These are phyloP conservation scores for Cutaneotrichosporon arboriforme DNA, from an alignment of 1,284 basidiomycete genomes.

Conservation along the genomic window DNA sequence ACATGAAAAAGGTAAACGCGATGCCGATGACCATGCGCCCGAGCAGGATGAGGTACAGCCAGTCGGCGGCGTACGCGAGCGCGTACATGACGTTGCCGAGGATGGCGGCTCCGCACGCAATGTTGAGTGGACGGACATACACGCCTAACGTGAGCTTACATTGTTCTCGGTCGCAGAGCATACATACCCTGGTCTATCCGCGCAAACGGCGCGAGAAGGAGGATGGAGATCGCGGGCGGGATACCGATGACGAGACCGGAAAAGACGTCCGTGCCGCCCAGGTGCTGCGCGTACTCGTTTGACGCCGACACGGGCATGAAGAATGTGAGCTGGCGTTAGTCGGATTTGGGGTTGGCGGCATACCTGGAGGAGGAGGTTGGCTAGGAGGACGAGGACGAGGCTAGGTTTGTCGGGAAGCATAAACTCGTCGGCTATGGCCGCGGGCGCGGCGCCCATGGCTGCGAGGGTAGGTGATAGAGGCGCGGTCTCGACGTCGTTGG, in stretches of 20 bases:
- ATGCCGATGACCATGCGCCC: conserved; percentile 7
- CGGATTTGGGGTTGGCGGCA: no score
- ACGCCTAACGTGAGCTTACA: neutral
- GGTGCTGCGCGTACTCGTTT: conserved; percentile 10
- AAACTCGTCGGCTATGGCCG: neutral
- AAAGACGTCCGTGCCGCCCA: conserved; percentile 7
- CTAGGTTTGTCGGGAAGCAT: conserved; percentile 1
- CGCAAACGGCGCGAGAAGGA: conserved; percentile 4
- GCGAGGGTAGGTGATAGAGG: no score
- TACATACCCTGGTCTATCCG: conserved; percentile 4
- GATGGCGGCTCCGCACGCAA: conserved; percentile 2
- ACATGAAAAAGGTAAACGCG: conserved; percentile 11
- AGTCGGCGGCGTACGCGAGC: conserved; percentile 8
- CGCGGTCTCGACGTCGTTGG: no score
- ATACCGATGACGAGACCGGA: conserved; percentile 12
- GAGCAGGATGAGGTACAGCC: conserved; percentile 7
- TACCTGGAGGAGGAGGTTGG: conserved; percentile 5
- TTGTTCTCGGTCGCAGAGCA: no score
- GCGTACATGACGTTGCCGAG: conserved; percentile 8
- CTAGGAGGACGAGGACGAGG: neutral
- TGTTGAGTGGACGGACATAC: conserved; percentile 4
- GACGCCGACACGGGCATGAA: conserved; percentile 10
- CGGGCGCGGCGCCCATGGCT: no score
- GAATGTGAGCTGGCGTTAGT: conserved; percentile 6
- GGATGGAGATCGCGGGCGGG: neutral